Conservation (phyloP, 2,329 filamentous ascomycete species). For the Lachnellula arida region DNA sequence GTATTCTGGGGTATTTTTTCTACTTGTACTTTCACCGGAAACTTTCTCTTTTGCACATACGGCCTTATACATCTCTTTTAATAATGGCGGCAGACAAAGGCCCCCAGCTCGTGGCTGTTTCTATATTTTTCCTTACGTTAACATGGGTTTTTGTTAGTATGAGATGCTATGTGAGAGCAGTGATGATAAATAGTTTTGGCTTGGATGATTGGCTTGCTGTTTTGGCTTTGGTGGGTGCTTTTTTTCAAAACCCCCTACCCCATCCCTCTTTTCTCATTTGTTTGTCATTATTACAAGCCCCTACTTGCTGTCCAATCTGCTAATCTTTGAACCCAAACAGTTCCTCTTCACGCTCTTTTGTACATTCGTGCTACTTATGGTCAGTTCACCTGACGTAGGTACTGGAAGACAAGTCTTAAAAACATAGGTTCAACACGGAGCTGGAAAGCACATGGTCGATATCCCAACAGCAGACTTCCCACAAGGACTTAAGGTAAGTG, state of each 20-base stretch:
- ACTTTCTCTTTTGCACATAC: not conserved
- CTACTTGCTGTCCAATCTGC: not conserved
- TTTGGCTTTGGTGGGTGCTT: slow-evolving; percentile 38
- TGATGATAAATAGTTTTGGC: slow-evolving; percentile 39
- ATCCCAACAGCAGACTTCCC: slow-evolving; percentile 5
- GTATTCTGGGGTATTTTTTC: too few species aligned
- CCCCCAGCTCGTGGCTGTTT: slow-evolving; percentile 15
- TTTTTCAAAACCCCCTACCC: not conserved
- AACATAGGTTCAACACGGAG: slow-evolving; percentile 9
- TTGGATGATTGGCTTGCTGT: slow-evolving; percentile 47
- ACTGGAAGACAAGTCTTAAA: too few species aligned
- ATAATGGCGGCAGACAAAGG: slow-evolving; percentile 15
- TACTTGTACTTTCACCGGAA: not conserved
- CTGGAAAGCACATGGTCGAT: slow-evolving; percentile 16
- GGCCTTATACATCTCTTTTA: too few species aligned
- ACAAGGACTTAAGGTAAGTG: slow-evolving; percentile 17
- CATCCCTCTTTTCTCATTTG: not conserved
- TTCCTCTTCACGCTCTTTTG: slow-evolving; percentile 15
- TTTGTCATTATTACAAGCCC: not conserved
- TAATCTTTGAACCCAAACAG: slow-evolving; percentile 6
- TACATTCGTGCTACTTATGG: slow-evolving; percentile 15
- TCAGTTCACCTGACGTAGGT: not conserved
- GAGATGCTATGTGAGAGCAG: slow-evolving; percentile 41
- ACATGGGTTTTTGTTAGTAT: slow-evolving; percentile 38
- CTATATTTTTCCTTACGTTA: slow-evolving; percentile 31